Percentiles rank a stretch among this genome's conserved stretches.
Evolutionary conservation across 805 yeast genomes (phyloP).

Genomic region (Candida qinlingensis): DNA sequence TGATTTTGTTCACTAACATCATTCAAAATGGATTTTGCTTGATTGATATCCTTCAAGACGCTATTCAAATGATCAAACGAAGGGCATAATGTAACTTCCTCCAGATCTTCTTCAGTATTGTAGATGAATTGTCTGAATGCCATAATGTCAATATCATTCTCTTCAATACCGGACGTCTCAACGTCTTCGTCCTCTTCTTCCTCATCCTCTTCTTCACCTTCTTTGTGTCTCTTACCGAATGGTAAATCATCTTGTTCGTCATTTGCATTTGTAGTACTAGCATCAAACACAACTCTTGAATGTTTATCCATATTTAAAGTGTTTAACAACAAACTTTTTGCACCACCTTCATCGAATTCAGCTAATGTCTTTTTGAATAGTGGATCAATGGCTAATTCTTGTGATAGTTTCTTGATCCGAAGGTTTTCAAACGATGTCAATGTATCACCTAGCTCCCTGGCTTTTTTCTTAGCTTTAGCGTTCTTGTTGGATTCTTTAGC

Average conservation of each 20-base stretch:
- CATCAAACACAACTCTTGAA: constrained; percentile 64
- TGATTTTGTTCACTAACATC: constrained; percentile 32
- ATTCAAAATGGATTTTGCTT: constrained; percentile 43
- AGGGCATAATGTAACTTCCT: constrained; percentile 52
- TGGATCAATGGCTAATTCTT: constrained; percentile 66
- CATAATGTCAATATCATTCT: constrained; percentile 28
- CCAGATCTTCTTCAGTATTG: constrained; percentile 25
- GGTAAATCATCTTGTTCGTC: constrained; percentile 5
- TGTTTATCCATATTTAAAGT: constrained; percentile 49
- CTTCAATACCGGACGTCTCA: constrained; percentile 13
- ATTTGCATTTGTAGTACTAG: constrained; percentile 30
- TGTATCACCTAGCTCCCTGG: constrained; percentile 36
- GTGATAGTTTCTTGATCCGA: constrained; percentile 50
- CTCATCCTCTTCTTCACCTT: constrained; percentile 3
- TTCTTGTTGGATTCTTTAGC: constrained; percentile 18
- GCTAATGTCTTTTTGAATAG: constrained; percentile 69
- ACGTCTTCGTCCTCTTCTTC: constrained; percentile 25
- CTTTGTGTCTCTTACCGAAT: constrained; percentile 1
- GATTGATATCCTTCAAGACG: constrained; percentile 49
- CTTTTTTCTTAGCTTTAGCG: constrained; percentile 22
- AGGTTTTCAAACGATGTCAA: constrained; percentile 46
- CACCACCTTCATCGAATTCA: constrained; percentile 81
- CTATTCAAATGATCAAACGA: constrained; percentile 57
- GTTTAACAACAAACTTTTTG: constrained; percentile 62
- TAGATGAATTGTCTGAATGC: constrained; percentile 23